Evolutionary conservation across 208 protist species (phyloP).

Genomic region (Leishmania major): DNA sequence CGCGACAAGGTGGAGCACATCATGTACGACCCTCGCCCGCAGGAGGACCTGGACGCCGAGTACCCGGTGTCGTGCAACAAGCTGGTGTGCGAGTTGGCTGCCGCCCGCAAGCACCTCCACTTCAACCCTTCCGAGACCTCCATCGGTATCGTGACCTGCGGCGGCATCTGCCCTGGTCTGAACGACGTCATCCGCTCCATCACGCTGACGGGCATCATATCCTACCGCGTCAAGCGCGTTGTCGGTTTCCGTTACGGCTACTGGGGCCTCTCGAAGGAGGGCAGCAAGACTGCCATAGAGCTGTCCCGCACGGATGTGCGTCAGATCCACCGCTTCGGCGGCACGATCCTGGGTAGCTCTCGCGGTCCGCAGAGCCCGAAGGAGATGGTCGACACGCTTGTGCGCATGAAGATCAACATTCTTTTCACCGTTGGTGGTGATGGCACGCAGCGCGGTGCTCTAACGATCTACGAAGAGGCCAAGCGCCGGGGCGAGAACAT

Average conservation of each 20-base stretch:
- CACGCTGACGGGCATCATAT: conserved; percentile 67
- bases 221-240: conserved; percentile 92
- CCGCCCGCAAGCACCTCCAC: conserved; percentile 82
- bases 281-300: conserved; percentile 87
- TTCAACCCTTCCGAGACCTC: conserved; percentile 89
- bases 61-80: conserved; percentile 74
- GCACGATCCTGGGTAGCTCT: conserved; percentile 93
- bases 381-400: conserved; percentile 93
- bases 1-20: conserved; percentile 81
- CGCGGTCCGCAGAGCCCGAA: conserved; percentile 86
- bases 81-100: conserved; percentile 79
- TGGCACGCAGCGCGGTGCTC: conserved; percentile 93
- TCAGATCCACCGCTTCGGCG: conserved; percentile 93
- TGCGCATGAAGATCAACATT: conserved; percentile 85
- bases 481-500: conserved; percentile 82
- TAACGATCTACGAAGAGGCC: conserved; percentile 83
- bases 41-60: conserved; percentile 51
- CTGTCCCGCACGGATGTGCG: conserved; percentile 76
- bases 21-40: conserved; percentile 88
- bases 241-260: conserved; percentile 94
- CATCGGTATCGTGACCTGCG: conserved; percentile 95
- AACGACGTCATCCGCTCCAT: conserved; percentile 96
- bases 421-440: conserved; percentile 95
- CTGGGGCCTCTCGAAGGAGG: conserved; percentile 90
- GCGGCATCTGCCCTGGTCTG: conserved; percentile 95